Conservation (phyloP, 139 green algal genomes). For the Coelastrella sp. region DNA sequence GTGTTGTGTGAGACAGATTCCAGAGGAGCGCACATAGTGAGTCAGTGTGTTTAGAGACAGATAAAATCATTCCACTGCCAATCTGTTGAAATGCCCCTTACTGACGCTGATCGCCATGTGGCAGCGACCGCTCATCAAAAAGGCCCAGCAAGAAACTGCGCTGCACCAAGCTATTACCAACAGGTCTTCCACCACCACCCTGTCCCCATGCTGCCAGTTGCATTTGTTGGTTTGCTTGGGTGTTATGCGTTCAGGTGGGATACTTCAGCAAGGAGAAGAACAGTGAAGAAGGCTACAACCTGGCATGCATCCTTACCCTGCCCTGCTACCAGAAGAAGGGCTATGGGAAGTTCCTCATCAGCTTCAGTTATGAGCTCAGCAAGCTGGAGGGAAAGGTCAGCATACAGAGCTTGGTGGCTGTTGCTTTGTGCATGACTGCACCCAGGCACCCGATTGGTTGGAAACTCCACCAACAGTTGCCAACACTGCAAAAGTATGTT, state of each 20-base stretch:
- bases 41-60: not conserved
- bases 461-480: no score
- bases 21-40: constrained; percentile 93
- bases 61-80: not conserved
- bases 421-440: not conserved
- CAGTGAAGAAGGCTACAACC: constrained; percentile 96
- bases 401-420: not conserved
- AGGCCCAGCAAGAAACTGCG: no score
- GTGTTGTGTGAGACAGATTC: constrained; percentile 98
- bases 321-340: constrained; percentile 98
- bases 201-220: not conserved
- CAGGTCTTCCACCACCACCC: not conserved
- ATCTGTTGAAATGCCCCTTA: not conserved
- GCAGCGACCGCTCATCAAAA: no score
- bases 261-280: constrained; percentile 95
- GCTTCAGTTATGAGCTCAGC: constrained; percentile 93
- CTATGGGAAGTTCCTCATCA: constrained; percentile 99
- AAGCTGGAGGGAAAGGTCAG: constrained; percentile 96
- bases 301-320: constrained; percentile 99
- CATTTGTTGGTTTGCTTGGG: not conserved
- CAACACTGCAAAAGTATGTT: no score
- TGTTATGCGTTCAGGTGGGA: constrained; percentile 59
- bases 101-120: no score
- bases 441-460: no score
- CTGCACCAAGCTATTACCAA: not conserved